Base-by-base conservation (phyloP, 805 yeast species). In the Tetrapisispora namnaoensis region DNA sequence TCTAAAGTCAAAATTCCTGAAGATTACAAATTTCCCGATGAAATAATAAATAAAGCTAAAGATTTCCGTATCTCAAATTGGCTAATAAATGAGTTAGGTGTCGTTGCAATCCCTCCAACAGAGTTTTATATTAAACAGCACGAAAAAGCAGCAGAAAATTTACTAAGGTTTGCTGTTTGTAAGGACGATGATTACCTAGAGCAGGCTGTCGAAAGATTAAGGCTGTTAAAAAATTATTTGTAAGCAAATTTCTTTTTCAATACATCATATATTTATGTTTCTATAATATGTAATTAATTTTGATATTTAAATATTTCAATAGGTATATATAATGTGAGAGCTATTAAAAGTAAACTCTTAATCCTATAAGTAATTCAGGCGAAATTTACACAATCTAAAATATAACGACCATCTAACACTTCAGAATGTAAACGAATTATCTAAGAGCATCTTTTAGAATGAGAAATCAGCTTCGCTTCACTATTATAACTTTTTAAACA, bases 91-190 rank as follows among this genome's bases (percentile, higher is more conserved):
- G 95, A 89, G 63, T 66, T 91, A 50, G 99, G 99, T 11, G 95
- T 93, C 38, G 98, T 93, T 20, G 84, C 95, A 4, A 93, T 93
- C 54, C 99, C 99, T 11, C 98, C 98, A 28, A 84, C 96, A n/a
- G 98, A 91, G 67, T 93, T 93, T 61, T 80, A 86, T 59, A 76
- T 81, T 41, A 77, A 80, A 10, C 80, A 78, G 51, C 80, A 84
- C 55, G 89, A 85, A 32, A 72, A 77, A 49, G 79, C 82, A 17
- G 89, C 91, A 49, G 95, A 90, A 62, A 82, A 86, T 57, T 78
- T 88, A 62, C 71, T 93, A 52, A 80, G 99, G 62, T 90, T 93
- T 66, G 98, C 99, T 16, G 95, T 93, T 18, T 93, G 99, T 74
- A 93, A 93, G 70, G 96, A 86, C 58, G 95, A 93, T 62, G 75